These are phyloP conservation scores for Cladosporium sp. DNA, from an alignment of 2,329 filamentous ascomycete genomes.

Conservation along the genomic window DNA sequence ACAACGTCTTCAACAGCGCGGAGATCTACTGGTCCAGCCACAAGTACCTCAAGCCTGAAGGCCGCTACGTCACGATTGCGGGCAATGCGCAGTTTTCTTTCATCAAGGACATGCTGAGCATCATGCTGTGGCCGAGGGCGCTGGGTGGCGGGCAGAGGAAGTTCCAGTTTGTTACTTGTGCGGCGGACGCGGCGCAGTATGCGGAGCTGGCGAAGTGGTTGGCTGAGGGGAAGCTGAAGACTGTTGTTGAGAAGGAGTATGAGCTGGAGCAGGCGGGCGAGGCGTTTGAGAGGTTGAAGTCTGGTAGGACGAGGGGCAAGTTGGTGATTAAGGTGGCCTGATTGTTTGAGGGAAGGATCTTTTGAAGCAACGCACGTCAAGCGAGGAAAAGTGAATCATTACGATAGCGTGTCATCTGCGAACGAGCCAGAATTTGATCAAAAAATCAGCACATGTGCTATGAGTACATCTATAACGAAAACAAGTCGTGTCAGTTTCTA, in stretches of 20 bases:
- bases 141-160: slow-evolving; percentile 54
- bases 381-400: neutral
- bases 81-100: slow-evolving; percentile 37
- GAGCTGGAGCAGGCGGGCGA: slow-evolving; percentile 57
- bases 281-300: slow-evolving; percentile 61
- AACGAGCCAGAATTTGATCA: neutral
- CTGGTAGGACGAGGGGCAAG: slow-evolving; percentile 59
- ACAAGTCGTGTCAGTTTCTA: neutral
- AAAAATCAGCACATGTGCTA: neutral
- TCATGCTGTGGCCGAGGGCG: slow-evolving; percentile 47
- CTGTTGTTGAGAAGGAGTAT: slow-evolving; percentile 57
- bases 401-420: neutral
- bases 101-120: slow-evolving; percentile 36
- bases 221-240: slow-evolving; percentile 58
- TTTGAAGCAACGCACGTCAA: too few species aligned
- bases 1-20: slow-evolving; percentile 55
- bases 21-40: slow-evolving; percentile 57
- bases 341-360: neutral
- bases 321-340: slow-evolving; percentile 47
- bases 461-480: neutral
- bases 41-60: slow-evolving; percentile 51
- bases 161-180: slow-evolving; percentile 42
- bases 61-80: slow-evolving; percentile 57
- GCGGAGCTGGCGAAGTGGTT: slow-evolving; percentile 56
- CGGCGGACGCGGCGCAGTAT: slow-evolving; percentile 48